Base-by-base conservation (phyloP, 1,139 yeast species). In the Schwanniomyces etchellsii region DNA sequence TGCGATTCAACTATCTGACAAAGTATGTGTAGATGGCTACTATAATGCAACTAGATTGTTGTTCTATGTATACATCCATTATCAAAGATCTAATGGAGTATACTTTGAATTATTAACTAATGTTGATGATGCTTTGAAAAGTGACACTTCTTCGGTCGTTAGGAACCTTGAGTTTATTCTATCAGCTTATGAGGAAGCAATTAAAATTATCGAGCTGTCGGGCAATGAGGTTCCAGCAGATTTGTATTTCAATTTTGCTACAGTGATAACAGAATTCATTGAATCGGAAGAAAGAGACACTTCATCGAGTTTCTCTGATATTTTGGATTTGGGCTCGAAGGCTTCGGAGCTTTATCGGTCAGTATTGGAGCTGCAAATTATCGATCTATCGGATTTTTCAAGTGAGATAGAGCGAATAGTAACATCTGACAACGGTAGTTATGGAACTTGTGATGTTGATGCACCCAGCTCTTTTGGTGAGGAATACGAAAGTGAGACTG, bases 31-130 rank as follows among this genome's bases (percentile, higher is more conserved):
- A 9, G 78, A 73, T 38, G 53, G 70, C 11, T 55, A 60, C 34
- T 74, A 72, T 44, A 74, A 74, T 43, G 52, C 70, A 2, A 60
- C 73, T 9, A 43, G 81, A 30, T 52, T 74, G 26, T 45, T 71
- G 16, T 70, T 67, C 39, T 72, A 65, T 35, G 77, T 74, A 0
- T 70, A 72, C 43, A 54, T 50, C 31, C 64, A 58, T 21, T 73
- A 61, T 42, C 45, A 52, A 28, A 64, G 62, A 33, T 54, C 62
- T 7, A 77, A 70, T 17, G 74, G 71, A 1, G 64, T 71, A 3
- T 47, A 56, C 14, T 35, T 70, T 4, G 36, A 45, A 4, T 61
- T 55, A 5, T 51, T 73, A 36, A 47, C 37, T 7, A 66, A 63
- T 30, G 63, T 73, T 20, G 63, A 55, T 7, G 73, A 68, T 14